Conservation (phyloP, 176 grass and related monocot genomes). For the Alloteropsis semialata region DNA sequence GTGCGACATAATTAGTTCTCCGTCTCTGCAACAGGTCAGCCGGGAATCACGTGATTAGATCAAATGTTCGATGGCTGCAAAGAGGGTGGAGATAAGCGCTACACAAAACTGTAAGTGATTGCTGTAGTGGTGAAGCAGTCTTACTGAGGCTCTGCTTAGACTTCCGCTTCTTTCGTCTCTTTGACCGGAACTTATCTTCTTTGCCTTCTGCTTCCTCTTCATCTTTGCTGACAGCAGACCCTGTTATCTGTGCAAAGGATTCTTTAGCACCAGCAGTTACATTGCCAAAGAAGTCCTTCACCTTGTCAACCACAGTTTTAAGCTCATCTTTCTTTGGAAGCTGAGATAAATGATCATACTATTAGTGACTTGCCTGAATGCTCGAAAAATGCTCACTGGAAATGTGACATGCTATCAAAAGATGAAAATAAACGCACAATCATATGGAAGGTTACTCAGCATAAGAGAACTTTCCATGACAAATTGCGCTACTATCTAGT, state of each 20-base stretch:
- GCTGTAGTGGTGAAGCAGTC: not conserved
- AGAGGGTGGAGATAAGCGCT: not conserved
- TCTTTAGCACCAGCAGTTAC: constrained; percentile 70
- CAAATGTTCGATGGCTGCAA: not conserved
- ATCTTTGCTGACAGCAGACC: constrained; percentile 54
- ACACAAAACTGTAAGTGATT: not conserved
- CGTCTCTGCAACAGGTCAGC: constrained; percentile 21
- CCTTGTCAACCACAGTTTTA: constrained; percentile 87
- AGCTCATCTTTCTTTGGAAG: constrained; percentile 89
- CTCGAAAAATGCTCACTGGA: not conserved
- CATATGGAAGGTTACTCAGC: not conserved
- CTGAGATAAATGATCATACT: constrained; percentile 43
- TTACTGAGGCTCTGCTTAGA: constrained; percentile 46
- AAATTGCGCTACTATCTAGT: too few relatives aligned
- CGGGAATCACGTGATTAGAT: not conserved
- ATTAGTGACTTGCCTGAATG: not conserved
- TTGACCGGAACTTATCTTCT: constrained; percentile 30
- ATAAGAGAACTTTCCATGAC: not conserved
- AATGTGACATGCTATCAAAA: not conserved
- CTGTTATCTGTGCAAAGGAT: constrained; percentile 91
- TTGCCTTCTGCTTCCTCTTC: constrained; percentile 55
- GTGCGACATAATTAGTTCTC: constrained; percentile 12
- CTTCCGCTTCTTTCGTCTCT: constrained; percentile 45
- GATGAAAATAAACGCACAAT: too few relatives aligned
- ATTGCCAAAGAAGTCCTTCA: constrained; percentile 87